phyloP scores from a whole-genome alignment of 257 asterid genomes.

The Jacaranda copaia region DNA sequence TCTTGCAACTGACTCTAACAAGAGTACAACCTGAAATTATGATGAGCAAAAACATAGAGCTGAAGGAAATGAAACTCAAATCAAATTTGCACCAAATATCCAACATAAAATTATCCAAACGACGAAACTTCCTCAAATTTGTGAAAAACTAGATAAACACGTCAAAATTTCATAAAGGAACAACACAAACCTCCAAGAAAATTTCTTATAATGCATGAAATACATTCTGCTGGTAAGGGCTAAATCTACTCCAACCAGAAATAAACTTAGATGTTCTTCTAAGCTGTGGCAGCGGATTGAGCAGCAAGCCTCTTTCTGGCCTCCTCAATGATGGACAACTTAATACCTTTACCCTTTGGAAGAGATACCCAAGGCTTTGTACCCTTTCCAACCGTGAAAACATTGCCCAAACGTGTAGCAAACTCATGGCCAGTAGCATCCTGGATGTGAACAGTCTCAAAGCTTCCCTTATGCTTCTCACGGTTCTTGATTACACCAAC shows the following conservation, averaged over 20 bases:
- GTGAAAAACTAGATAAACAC: not conserved
- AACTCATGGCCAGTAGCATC: slow-evolving; percentile 32
- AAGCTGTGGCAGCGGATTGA: slow-evolving; percentile 39
- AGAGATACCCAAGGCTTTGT: slow-evolving; percentile 52
- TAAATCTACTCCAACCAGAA: slow-evolving; percentile 17
- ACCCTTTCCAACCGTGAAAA: slow-evolving; percentile 48
- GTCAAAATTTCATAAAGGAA: slow-evolving; percentile 15
- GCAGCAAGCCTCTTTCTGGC: slow-evolving; percentile 48
- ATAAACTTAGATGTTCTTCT: not conserved
- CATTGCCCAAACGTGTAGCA: slow-evolving; percentile 48
- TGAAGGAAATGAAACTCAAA: not conserved
- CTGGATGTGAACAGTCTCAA: slow-evolving; percentile 29
- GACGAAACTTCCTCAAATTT: not conserved
- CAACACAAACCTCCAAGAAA: not conserved
- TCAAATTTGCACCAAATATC: not conserved
- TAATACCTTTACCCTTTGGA: slow-evolving; percentile 52
- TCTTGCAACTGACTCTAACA: too few species aligned
- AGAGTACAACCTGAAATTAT: not conserved
- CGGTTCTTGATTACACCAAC: slow-evolving; percentile 37
- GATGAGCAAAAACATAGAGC: not conserved
- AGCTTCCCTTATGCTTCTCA: slow-evolving; percentile 35
- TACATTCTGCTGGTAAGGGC: not conserved
- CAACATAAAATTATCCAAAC: not conserved
- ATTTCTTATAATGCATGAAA: not conserved
- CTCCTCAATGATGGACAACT: slow-evolving; percentile 49